Evolutionary conservation across 768 basidiomycete genomes (phyloP).

Genomic region (Termitomyces sp.): DNA sequence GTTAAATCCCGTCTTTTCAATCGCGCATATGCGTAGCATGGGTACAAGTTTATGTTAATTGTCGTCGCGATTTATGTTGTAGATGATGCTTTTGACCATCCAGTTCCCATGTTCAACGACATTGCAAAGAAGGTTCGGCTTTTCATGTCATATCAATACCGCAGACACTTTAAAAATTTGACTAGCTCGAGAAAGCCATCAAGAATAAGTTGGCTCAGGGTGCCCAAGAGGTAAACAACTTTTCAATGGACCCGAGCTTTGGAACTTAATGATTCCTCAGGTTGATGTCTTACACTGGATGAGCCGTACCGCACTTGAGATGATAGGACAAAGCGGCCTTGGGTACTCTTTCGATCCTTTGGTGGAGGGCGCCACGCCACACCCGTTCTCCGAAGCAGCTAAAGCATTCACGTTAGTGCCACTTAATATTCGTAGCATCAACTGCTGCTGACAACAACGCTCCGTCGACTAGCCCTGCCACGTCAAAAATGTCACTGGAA

Average conservation of each 20-base stretch:
- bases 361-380: background rate
- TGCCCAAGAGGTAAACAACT: background rate
- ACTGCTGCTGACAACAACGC: background rate
- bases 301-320: constrained; percentile 2
- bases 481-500: background rate
- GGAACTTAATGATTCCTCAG: background rate
- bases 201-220: background rate
- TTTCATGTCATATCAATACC: background rate
- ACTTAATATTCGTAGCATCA: background rate
- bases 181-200: constrained; percentile 1
- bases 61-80: background rate
- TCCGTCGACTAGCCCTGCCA: background rate
- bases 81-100: background rate
- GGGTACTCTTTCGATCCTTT: constrained; percentile 4
- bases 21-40: constrained; percentile 3
- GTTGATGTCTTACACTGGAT: constrained; percentile 3
- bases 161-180: background rate
- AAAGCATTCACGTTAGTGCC: background rate
- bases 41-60: background rate
- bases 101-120: constrained; percentile 1
- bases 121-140: background rate
- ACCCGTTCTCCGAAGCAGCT: constrained; percentile 1
- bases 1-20: constrained; percentile 3
- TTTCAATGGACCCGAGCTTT: background rate
- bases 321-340: constrained; percentile 2